These are phyloP conservation scores for Pistacia vera DNA, from an alignment of 345 rosid species.

Conservation along the genomic window DNA sequence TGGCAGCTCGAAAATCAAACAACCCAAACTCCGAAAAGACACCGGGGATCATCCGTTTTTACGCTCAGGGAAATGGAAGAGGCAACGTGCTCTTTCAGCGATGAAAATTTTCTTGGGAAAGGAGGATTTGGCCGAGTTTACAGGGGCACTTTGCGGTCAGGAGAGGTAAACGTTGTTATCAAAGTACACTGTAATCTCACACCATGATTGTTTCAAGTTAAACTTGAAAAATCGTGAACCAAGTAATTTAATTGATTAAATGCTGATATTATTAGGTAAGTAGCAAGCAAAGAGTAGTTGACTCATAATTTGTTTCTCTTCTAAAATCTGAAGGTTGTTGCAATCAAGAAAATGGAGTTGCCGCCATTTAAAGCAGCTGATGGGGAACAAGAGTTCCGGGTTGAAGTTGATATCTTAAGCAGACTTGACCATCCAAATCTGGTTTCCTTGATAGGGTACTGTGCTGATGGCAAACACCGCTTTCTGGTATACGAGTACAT, in stretches of 20 bases:
- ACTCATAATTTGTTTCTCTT: conserved; percentile 14
- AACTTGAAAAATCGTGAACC: neutral
- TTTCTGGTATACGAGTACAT: conserved; percentile 91
- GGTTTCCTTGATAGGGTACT: conserved; percentile 88
- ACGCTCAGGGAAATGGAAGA: conserved; percentile 93
- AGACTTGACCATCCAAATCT: conserved; percentile 91
- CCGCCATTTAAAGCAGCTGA: conserved; percentile 82
- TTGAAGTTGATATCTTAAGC: conserved; percentile 96
- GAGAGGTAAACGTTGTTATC: conserved; percentile 57
- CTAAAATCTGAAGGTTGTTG: conserved; percentile 71
- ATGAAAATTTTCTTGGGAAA: conserved; percentile 71
- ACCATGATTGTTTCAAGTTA: neutral
- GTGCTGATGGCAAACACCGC: conserved; percentile 93
- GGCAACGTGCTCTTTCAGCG: conserved; percentile 77
- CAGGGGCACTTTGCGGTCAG: conserved; percentile 75
- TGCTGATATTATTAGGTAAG: neutral
- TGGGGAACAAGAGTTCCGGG: conserved; percentile 93
- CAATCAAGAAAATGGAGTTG: conserved; percentile 97
- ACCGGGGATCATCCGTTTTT: conserved; percentile 67
- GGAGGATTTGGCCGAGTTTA: conserved; percentile 96
- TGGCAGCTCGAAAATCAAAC: conserved; percentile 72
- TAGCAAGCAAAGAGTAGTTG: neutral
- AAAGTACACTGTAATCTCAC: neutral
- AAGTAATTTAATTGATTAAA: neutral
- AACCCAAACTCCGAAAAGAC: conserved; percentile 48